Evolutionary conservation across 2,329 filamentous ascomycete species (phyloP).

Genomic region (Ploettnerulaceae sp.): DNA sequence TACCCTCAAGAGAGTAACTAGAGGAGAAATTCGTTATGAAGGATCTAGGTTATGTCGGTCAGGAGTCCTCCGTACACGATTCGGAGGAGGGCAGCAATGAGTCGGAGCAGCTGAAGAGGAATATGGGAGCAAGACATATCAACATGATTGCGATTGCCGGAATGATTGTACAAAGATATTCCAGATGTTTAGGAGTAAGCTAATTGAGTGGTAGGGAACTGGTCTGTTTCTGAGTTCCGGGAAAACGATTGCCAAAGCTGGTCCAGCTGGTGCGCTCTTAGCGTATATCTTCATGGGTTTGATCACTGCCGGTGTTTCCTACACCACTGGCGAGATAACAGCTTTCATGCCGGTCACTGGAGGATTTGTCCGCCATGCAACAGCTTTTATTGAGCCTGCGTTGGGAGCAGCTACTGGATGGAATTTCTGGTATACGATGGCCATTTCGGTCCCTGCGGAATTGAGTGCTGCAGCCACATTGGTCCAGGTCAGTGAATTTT

Average conservation of each 20-base stretch:
- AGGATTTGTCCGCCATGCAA: slow-evolving; percentile 32
- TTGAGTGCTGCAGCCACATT: slow-evolving; percentile 59
- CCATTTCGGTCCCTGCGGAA: slow-evolving; percentile 40
- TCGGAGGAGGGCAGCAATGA: slow-evolving; percentile 5
- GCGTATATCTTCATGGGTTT: slow-evolving; percentile 31
- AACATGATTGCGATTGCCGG: slow-evolving; percentile 67
- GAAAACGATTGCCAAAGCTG: slow-evolving; percentile 41
- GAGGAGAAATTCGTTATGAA: not conserved
- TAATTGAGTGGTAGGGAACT: slow-evolving; percentile 35
- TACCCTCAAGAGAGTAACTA: too few relatives aligned
- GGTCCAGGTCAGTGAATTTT: too few relatives aligned
- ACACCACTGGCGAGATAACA: slow-evolving; percentile 31
- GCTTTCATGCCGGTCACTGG: slow-evolving; percentile 32
- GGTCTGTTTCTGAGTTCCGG: slow-evolving; percentile 49
- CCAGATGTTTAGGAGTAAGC: slow-evolving; percentile 35
- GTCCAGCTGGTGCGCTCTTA: slow-evolving; percentile 42
- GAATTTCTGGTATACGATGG: slow-evolving; percentile 31
- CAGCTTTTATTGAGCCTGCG: slow-evolving; percentile 33
- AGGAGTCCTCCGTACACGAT: slow-evolving; percentile 1
- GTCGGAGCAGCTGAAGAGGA: slow-evolving; percentile 39
- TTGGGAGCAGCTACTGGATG: slow-evolving; percentile 26
- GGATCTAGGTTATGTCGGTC: not conserved
- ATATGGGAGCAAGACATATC: slow-evolving; percentile 47
- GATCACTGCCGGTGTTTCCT: slow-evolving; percentile 43
- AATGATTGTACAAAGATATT: slow-evolving; percentile 53